phyloP scores from a whole-genome alignment of 805 yeast genomes.

The Debaryomyces maramus region DNA sequence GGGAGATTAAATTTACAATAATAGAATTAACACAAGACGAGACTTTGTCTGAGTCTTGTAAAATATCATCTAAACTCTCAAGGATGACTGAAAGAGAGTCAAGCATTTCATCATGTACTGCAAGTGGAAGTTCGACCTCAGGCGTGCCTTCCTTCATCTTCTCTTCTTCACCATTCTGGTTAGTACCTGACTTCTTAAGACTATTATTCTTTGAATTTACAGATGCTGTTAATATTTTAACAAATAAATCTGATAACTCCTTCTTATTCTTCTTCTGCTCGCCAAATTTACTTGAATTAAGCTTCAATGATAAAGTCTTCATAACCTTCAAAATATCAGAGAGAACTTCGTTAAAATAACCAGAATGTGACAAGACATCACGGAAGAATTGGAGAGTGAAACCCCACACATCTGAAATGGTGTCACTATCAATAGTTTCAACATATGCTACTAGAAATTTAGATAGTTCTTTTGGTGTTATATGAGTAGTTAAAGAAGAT shows the following conservation, averaged over 20 bases:
- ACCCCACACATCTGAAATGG: slow-evolving; percentile 76
- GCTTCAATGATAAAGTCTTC: slow-evolving; percentile 53
- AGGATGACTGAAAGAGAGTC: slow-evolving; percentile 34
- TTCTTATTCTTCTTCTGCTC: slow-evolving; percentile 64
- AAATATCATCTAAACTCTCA: slow-evolving; percentile 36
- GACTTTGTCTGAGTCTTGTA: slow-evolving; percentile 64
- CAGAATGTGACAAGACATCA: slow-evolving; percentile 51
- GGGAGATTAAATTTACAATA: slow-evolving; percentile 51
- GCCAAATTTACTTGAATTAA: slow-evolving; percentile 59
- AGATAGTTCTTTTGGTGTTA: slow-evolving; percentile 47
- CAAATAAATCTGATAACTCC: slow-evolving; percentile 42
- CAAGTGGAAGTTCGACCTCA: slow-evolving; percentile 9
- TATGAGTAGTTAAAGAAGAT: slow-evolving; percentile 49
- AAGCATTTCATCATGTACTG: slow-evolving; percentile 45
- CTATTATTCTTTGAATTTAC: slow-evolving; percentile 13
- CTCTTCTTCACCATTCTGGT: slow-evolving; percentile 7
- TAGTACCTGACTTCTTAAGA: slow-evolving; percentile 8
- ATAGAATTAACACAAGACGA: slow-evolving; percentile 50
- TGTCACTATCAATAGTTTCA: slow-evolving; percentile 67
- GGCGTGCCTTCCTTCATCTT: slow-evolving; percentile 12
- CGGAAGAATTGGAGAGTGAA: slow-evolving; percentile 58
- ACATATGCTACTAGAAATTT: slow-evolving; percentile 62
- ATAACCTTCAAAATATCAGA: slow-evolving; percentile 56
- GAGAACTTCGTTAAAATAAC: slow-evolving; percentile 48
- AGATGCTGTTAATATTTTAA: slow-evolving; percentile 24